phyloP scores from a whole-genome alignment of 1,139 yeast genomes.

The Geotrichum macrosporum region DNA sequence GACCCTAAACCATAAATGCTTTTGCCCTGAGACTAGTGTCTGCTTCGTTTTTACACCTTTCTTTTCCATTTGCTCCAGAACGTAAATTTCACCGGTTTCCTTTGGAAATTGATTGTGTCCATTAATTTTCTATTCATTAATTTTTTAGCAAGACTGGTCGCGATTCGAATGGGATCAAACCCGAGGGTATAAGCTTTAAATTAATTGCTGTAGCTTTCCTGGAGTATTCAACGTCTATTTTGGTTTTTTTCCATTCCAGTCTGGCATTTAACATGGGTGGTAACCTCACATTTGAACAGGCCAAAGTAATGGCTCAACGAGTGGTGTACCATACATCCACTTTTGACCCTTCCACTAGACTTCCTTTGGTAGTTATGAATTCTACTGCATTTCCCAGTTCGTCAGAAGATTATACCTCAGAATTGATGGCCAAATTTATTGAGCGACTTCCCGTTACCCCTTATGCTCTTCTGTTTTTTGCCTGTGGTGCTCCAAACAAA shows the following conservation, averaged over 20 bases:
- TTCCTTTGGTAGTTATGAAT: constrained; percentile 68
- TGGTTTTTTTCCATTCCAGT: constrained; percentile 14
- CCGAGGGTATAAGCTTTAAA: no score
- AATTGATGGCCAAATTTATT: constrained; percentile 23
- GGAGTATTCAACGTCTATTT: not conserved
- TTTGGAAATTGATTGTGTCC: no score
- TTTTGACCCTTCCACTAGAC: constrained; percentile 55
- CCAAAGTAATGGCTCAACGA: constrained; percentile 32
- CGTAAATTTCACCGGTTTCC: no score
- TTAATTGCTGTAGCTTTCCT: not conserved
- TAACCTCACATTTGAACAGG: constrained; percentile 8
- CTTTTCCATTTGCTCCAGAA: no score
- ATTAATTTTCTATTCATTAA: no score
- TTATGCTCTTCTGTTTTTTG: constrained; percentile 66
- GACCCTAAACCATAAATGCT: no score
- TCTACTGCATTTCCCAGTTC: constrained; percentile 55
- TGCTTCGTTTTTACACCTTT: no score
- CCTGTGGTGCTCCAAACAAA: constrained; percentile 60
- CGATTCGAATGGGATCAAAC: no score
- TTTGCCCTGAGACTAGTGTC: no score
- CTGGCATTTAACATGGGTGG: constrained; percentile 25
- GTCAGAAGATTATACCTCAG: constrained; percentile 26
- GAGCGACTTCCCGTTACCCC: constrained; percentile 51
- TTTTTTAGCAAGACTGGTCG: no score
- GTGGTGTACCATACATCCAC: constrained; percentile 59